phyloP scores from a whole-genome alignment of 305 asterid genomes.

The Solanum hybrid region DNA sequence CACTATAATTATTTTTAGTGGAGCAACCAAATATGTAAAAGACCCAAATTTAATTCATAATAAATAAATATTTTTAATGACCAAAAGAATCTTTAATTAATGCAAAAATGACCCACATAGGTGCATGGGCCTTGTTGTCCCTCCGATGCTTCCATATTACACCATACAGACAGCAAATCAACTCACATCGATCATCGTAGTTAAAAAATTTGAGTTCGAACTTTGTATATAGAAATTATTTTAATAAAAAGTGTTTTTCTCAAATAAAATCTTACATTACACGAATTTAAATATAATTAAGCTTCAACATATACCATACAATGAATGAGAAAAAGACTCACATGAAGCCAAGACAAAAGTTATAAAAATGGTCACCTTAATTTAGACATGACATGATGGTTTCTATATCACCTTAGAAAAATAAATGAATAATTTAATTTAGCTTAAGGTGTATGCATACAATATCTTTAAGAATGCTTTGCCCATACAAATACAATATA shows the following conservation, averaged over 20 bases:
- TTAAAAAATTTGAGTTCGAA: accelerated
- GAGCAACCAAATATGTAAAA: too few species aligned
- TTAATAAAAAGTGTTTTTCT: too few species aligned
- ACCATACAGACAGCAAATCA: neutral
- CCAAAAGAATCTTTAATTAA: neutral
- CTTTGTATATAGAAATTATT: too few species aligned
- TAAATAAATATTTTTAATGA: too few species aligned
- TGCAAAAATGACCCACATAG: neutral
- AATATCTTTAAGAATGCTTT: neutral
- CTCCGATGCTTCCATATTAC: neutral
- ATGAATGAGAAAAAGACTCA: neutral
- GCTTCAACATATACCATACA: too few species aligned
- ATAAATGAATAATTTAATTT: neutral
- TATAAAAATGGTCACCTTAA: neutral
- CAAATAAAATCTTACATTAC: too few species aligned
- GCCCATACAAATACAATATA: neutral
- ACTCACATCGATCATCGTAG: neutral
- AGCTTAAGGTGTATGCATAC: neutral
- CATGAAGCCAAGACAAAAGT: neutral
- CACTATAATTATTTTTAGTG: too few species aligned
- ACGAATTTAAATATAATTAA: too few species aligned
- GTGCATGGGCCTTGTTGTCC: neutral
- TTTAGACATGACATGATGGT: neutral
- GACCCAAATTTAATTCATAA: neutral
- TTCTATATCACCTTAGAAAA: neutral